Evolutionary conservation across 1,139 yeast genomes (phyloP), one percentile per base, ranked within the genome.

Genomic region (Saccharomyces hybrid): DNA sequence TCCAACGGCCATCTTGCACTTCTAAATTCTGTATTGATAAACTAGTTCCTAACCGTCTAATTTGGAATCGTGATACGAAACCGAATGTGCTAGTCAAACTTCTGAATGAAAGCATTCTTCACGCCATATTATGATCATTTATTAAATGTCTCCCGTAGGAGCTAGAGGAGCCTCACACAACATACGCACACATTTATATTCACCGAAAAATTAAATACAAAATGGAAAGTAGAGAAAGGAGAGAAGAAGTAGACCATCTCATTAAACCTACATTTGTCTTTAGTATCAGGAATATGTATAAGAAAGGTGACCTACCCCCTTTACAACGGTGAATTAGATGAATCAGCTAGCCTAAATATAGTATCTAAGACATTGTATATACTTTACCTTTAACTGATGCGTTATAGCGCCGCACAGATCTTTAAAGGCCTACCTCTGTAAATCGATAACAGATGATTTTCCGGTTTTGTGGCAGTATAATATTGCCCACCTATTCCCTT

Each of bases 401-500:
- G 11, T 19, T 11, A 38, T 19, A 38, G n/a, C 44, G 11, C 23
- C n/a, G 44, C 13, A 19, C 38, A 32, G 16, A 14, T 6, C 5
- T 13, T 16, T 38, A 28, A 46, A 16, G 16, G 32, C 41, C 57
- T 55, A 83, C 60, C 88, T 74, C 62, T 82, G 84, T 55, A 87
- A 70, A 70, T 88, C 93, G 57, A 83, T 78, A 11, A 90, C 78
- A 55, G 84, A 78, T 0, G 89, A 80, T 60, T 83, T 83, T 32
- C 83, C 88, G 0, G 89, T 80, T 65, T 87, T 88, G 29, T 88
- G 81, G 11, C 95, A 84, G 59, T 83, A 83, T 14, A 90, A 66
- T 25, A 90, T 75, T 1, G 86, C 89, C 85, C 89, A 86, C 61
- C 79, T 78, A 0, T 83, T 78, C 2, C 95, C 93, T 62, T 83